These are phyloP conservation scores for Trichoderma parareesei DNA, from an alignment of 495 filamentous ascomycete species.

Conservation along the genomic window DNA sequence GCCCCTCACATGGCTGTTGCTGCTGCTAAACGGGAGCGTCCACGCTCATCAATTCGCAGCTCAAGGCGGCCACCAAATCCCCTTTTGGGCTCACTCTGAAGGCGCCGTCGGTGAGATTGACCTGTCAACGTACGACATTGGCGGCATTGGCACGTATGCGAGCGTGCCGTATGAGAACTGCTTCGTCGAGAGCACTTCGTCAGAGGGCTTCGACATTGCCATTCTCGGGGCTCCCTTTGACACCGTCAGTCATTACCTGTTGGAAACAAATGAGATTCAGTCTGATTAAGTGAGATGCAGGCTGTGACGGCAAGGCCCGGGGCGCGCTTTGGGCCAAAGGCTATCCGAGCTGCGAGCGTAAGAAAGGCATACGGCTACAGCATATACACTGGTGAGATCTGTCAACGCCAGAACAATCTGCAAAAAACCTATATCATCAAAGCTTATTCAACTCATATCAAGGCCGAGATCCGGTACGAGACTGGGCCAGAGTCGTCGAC, in stretches of 20 bases:
- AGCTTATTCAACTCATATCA: not conserved
- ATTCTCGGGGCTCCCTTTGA: slow-evolving; percentile 61
- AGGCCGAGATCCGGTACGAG: slow-evolving; percentile 37
- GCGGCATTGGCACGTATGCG: slow-evolving; percentile 52
- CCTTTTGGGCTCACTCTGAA: not conserved
- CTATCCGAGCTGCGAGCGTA: slow-evolving; percentile 63
- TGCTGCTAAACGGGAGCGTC: not conserved
- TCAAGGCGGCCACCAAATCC: not conserved
- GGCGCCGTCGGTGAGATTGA: not conserved
- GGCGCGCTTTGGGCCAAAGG: slow-evolving; percentile 73
- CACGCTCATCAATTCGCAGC: not conserved
- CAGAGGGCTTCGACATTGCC: slow-evolving; percentile 69
- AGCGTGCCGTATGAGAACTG: slow-evolving; percentile 72
- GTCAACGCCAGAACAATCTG: not conserved
- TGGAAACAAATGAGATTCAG: not conserved
- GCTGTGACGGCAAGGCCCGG: slow-evolving; percentile 50
- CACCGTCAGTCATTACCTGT: slow-evolving; percentile 25
- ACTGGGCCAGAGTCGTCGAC: slow-evolving; percentile 60
- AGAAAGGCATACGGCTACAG: slow-evolving; percentile 23
- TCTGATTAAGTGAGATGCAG: slow-evolving; percentile 12
- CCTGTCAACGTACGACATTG: not conserved
- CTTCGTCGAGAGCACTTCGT: slow-evolving; percentile 53
- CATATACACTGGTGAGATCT: slow-evolving; percentile 24
- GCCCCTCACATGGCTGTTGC: not conserved
- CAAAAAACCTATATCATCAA: not conserved